Conservation (phyloP, 2,329 filamentous ascomycete genomes). For the Xylariaceae sp. region DNA sequence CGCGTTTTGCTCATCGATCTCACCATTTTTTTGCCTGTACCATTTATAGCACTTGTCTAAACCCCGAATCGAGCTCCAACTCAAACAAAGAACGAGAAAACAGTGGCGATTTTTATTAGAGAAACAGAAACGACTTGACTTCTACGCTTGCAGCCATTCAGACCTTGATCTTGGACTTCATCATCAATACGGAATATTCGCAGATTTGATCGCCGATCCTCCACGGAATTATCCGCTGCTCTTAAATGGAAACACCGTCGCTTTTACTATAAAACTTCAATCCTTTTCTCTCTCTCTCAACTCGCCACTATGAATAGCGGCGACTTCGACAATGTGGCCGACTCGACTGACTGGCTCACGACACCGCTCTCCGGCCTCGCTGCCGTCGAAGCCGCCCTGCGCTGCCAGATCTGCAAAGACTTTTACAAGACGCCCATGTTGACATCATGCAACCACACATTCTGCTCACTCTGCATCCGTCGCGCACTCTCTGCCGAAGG, state of each 20-base stretch:
- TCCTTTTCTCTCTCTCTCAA: background rate
- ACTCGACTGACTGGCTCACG: slow-evolving; percentile 79
- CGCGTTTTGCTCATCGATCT: no score
- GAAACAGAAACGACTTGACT: no score
- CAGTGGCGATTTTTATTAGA: no score
- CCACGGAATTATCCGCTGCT: background rate
- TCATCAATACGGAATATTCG: no score
- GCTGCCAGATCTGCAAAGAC: slow-evolving; percentile 97
- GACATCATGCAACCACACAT: slow-evolving; percentile 90
- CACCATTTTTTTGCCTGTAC: no score
- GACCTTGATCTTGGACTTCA: no score
- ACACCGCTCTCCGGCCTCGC: slow-evolving; percentile 64
- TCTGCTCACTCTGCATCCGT: slow-evolving; percentile 93
- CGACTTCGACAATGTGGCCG: slow-evolving; percentile 48
- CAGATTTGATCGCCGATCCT: no score
- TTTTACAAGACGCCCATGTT: slow-evolving; percentile 94
- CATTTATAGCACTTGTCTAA: no score
- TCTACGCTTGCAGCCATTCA: no score
- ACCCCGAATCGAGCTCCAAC: no score
- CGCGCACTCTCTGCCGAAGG: slow-evolving; percentile 76
- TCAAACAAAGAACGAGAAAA: no score
- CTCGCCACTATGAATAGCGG: slow-evolving; percentile 20
- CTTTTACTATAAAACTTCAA: background rate
- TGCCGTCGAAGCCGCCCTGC: slow-evolving; percentile 74
- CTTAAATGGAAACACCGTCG: background rate